Base-by-base conservation (phyloP, 805 yeast genomes). In the Wickerhamiella nectarea region DNA sequence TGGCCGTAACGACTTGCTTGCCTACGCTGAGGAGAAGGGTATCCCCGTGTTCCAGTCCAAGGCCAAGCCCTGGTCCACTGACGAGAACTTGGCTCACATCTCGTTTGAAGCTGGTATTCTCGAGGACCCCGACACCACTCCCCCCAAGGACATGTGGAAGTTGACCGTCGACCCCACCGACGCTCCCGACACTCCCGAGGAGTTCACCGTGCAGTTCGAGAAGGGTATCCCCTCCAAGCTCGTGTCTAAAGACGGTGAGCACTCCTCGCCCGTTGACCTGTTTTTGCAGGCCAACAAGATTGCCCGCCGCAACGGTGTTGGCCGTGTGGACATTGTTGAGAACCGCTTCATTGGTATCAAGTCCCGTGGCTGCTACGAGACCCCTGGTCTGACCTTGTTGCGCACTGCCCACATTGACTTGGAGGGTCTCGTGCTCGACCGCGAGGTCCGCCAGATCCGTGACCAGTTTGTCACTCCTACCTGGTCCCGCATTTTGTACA, bases 141-240 rank as follows among this genome's bases (percentile, higher is more conserved):
- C 98, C 52, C 98, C 98, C 68, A 89, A 87, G 72, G 98, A 91
- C 66, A 91, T 91, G 98, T 91, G 98, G 98, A 91, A 91, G 71
- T 76, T 91, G 63, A 91, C 95, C 35, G 84, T 81, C 48, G 98
- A 89, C 67, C 97, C 98, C 57, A 62, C 69, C 34, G 96, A 89
- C 60, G 97, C 98, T 46, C 98, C 98, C 59, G 78, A 83, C 50
- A 69, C 69, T 41, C 97, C 97, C 57, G 96, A 91, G 72, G 80
- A 80, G 62, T 78, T 91, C 65, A 67, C 81, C 18, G 77, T 91
- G 49, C 76, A 71, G 47, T 91, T 86, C 62, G 76, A 74, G 56
- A 74, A 82, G 67, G 98, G 98, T 65, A 64, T 81, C 50, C 98
- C 98, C 43, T 72, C 70, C 47, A 87, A 86, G 69, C 73, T 91